These are phyloP conservation scores for Leccinum imitatum DNA, from an alignment of 768 basidiomycete genomes.

Conservation along the genomic window DNA sequence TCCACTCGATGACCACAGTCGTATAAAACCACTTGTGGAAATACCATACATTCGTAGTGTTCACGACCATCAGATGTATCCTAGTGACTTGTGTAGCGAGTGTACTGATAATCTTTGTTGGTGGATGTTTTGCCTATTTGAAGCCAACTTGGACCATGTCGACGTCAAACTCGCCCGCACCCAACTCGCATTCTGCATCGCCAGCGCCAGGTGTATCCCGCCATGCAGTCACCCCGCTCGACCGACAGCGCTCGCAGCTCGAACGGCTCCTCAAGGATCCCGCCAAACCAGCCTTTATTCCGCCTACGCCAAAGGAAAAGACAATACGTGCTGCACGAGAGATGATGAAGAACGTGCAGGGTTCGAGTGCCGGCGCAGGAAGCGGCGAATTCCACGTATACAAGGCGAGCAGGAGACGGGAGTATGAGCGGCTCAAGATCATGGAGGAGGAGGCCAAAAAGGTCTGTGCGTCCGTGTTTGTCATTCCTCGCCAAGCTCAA, in stretches of 20 bases:
- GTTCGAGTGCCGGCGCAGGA: constrained; percentile 95
- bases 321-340: constrained; percentile 78
- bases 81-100: constrained; percentile 14
- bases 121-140: constrained; percentile 17
- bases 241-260: constrained; percentile 64
- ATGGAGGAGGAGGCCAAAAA: constrained; percentile 81
- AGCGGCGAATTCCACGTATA: constrained; percentile 99
- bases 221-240: constrained; percentile 52
- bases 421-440: constrained; percentile 91
- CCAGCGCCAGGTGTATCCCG: constrained; percentile 33
- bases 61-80: constrained; percentile 9
- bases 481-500: background rate
- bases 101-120: constrained; percentile 18
- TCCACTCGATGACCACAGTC: constrained; percentile 16
- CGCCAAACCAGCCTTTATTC: constrained; percentile 74
- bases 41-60: background rate
- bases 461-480: constrained; percentile 42
- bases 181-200: constrained; percentile 31
- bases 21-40: constrained; percentile 17
- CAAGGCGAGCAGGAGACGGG: constrained; percentile 89
- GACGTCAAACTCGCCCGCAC: constrained; percentile 28
- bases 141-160: constrained; percentile 27
- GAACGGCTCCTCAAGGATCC: constrained; percentile 91
- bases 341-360: constrained; percentile 99
- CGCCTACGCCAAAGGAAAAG: constrained; percentile 81